Base-by-base conservation (phyloP, 768 basidiomycete species). In the Suillus variegatus region DNA sequence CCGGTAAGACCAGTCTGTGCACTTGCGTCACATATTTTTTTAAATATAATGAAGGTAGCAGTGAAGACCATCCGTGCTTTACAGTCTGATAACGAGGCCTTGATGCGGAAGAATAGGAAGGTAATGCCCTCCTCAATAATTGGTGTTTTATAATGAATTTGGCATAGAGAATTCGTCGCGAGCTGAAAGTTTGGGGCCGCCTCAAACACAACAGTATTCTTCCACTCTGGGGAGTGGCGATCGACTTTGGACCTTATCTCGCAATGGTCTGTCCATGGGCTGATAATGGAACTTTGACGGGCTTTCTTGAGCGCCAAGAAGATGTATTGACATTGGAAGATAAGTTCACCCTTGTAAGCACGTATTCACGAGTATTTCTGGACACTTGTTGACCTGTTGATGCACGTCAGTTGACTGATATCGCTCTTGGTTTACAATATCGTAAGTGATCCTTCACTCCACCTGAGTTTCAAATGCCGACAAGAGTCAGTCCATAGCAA, bases 211-310 rank as follows among this genome's bases (percentile, higher is more conserved):
- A 32, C 18, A 54, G 52, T 20, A 54, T 54, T 20, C 28, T 54
- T 54, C 52, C 67, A 1, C 65, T 72, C 32, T 67, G 49, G 38
- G 69, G 72, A 22, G 47, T 67, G 2, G 56, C 69, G 20, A 67
- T 46, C 16, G 69, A 68, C 49, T 73, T 68, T 64, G 71, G 73
- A 25, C 69, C 67, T 4, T 68, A 62, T 40, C 38, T 65, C 22
- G 70, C 71, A 20, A 71, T 72, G 69, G 64, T 74, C 14, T 74
- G 65, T 32, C 71, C 71, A 6, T 67, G 69, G 69, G 60, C 61
- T 18, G 71, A 66, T 20, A 63, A 71, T n/a, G 69, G 67, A 16
- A 56, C 60, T 49, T 36, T 72, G 44, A 67, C 52, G 1, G 8
- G 44, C 18, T 72, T 68, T 62, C 35, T 70, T 35, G 67, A 69